Base-by-base conservation (phyloP, 768 basidiomycete genomes). In the Rhizopogon sp. region DNA sequence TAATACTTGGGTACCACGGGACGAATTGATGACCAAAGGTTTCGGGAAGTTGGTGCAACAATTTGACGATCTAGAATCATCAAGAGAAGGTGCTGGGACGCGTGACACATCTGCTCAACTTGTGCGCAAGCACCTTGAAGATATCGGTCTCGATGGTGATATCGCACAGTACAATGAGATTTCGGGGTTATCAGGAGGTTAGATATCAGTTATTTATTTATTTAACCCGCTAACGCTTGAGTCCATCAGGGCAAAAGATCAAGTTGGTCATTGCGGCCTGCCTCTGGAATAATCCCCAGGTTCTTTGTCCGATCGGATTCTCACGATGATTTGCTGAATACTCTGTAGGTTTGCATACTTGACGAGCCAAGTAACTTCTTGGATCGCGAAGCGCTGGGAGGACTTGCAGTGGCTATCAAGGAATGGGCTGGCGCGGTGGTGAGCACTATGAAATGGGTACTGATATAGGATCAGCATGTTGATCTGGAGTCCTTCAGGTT, bases 121-220 rank as follows among this genome's bases (percentile, higher is more conserved):
- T 45, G 90, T 98, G 45, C 82, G 95, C 60, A 92, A 94, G 72
- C 92, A 95, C 62, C 74, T 98, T 44, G 93, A 97, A 71, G 94
- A 94, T 61, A 92, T 98, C 60, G 96, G 95, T 37, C 79, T 98
- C 39, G 93, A 98, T 73, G 95, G 95, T 42, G 93, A 98, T 74
- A 98, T 98, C 57, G 95, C 95, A 10, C 93, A 97, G 72, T 98
- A 98, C 74, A 96, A 97, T 66, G 95, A 98, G 74, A 94, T 98
- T 66, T 82, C 84, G 37, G 95, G 96, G 39, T 75, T 98, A 43
- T 95, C 92, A 16, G 96, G 96, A 71, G 95, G 94, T 85, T 66
- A 60, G 75, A 58, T 16, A 40, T 55, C n/a, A 57, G 20, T 51
- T 43, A 40, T 43, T 49, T 37, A 22, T 35, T 37, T 20, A 35